These are phyloP conservation scores for Scenedesmus sp. DNA, from an alignment of 163 green algal genomes.

Conservation along the genomic window DNA sequence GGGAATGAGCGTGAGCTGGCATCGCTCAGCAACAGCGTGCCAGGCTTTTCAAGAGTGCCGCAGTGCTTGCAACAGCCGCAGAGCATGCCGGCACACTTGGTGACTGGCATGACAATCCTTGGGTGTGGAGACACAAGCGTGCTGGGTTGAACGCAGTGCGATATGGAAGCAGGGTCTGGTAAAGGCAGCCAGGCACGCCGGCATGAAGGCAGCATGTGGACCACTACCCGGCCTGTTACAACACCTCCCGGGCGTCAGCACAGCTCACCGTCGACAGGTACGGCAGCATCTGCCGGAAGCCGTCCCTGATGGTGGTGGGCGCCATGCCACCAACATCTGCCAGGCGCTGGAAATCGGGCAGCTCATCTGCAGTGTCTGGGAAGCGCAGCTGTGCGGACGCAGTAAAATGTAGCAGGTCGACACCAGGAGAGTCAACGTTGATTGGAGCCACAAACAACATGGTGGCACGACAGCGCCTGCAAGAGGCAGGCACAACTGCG, in stretches of 20 bases:
- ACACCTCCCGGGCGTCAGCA: neutral
- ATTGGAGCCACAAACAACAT: neutral
- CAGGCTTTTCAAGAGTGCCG: neutral
- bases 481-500: no score
- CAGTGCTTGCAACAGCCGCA: no score
- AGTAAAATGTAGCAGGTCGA: neutral
- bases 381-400: slow-evolving; percentile 25
- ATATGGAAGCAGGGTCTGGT: neutral
- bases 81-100: no score
- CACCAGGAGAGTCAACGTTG: neutral
- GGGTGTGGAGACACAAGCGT: neutral
- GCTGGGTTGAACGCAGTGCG: neutral
- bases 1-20: no score
- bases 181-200: neutral
- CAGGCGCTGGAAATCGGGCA: neutral
- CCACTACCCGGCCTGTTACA: neutral
- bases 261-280: slow-evolving; percentile 23
- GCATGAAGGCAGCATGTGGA: neutral
- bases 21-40: neutral
- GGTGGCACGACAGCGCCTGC: no score
- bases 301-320: slow-evolving; percentile 47
- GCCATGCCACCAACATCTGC: slow-evolving; percentile 46
- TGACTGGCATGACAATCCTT: no score
- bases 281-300: slow-evolving; percentile 44
- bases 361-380: slow-evolving; percentile 20